Percentiles rank a stretch among this genome's conserved stretches.
These are phyloP conservation scores for Aureobasidium sp. DNA, from an alignment of 2,329 filamentous ascomycete species.

Conservation along the genomic window DNA sequence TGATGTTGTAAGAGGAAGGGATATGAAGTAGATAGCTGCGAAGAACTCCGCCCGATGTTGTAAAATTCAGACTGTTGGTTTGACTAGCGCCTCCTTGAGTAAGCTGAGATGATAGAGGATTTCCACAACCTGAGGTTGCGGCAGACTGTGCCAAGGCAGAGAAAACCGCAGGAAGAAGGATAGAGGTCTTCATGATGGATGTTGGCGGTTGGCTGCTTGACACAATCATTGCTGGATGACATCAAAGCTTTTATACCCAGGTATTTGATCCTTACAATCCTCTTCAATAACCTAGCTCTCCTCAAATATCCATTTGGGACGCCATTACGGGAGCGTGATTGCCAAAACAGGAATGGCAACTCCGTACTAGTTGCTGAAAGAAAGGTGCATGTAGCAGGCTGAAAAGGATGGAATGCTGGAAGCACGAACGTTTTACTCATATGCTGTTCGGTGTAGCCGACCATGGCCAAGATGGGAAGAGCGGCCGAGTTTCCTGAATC, in stretches of 20 bases:
- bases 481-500: background rate
- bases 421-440: background rate
- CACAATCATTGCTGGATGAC: background rate
- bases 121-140: conserved; percentile 19
- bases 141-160: background rate
- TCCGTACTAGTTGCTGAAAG: background rate
- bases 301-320: background rate
- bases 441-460: background rate
- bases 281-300: background rate
- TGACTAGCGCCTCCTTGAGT: conserved; percentile 15
- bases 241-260: background rate
- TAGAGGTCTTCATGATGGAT: background rate
- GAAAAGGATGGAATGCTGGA: background rate
- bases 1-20: conserved; percentile 30
- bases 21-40: conserved; percentile 32
- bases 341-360: background rate
- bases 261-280: background rate
- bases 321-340: background rate
- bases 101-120: conserved; percentile 13
- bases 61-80: conserved; percentile 17
- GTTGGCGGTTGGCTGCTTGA: background rate
- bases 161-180: background rate
- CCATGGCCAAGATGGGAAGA: background rate
- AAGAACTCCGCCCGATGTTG: conserved; percentile 15
- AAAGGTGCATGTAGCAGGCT: background rate